These are phyloP conservation scores for Neophaeococcomyces mojaviensis DNA, from an alignment of 2,329 filamentous ascomycete species.

Conservation along the genomic window DNA sequence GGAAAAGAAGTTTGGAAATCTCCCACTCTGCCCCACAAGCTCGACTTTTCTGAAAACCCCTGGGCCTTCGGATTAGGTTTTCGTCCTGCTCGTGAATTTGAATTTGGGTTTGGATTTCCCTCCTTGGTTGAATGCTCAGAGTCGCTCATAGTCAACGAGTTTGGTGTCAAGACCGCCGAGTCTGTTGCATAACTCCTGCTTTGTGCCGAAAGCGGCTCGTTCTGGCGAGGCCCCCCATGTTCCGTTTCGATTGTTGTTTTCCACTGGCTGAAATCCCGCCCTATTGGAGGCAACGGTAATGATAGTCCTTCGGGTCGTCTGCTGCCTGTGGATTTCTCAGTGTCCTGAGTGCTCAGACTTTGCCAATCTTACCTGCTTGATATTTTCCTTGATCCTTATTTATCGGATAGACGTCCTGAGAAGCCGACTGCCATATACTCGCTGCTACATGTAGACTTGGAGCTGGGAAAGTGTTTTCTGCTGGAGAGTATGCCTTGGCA, in stretches of 20 bases:
- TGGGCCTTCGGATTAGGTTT: background rate
- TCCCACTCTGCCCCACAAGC: background rate
- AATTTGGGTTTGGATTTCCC: background rate
- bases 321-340: background rate
- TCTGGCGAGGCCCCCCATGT: background rate
- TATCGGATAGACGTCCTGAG: background rate
- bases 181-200: constrained; percentile 6
- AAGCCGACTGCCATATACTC: constrained; percentile 6
- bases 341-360: background rate
- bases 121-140: background rate
- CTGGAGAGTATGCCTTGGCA: background rate
- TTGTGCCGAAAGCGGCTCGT: constrained; percentile 2
- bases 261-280: background rate
- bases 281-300: no score
- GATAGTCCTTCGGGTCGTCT: background rate
- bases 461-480: background rate
- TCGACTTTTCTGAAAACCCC: background rate
- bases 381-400: background rate
- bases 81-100: background rate
- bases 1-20: background rate
- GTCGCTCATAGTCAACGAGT: background rate
- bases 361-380: background rate
- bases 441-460: background rate
- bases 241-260: background rate
- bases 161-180: constrained; percentile 1